These are phyloP conservation scores for Phytophthora pseudosyringae DNA, from an alignment of 352 stramenopile species.

Conservation along the genomic window DNA sequence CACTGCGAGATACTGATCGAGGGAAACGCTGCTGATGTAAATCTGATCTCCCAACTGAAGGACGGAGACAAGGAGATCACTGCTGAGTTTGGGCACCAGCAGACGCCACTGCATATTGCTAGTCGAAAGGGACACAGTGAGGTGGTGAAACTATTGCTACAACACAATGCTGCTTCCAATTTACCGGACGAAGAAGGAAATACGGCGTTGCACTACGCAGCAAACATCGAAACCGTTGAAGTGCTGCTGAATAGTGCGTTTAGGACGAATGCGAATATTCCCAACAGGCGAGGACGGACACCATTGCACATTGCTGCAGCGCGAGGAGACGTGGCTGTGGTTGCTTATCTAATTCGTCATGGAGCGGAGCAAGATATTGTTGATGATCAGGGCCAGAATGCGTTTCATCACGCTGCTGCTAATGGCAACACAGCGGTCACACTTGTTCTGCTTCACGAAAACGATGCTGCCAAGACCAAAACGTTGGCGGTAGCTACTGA, in stretches of 20 bases:
- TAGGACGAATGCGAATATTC: conserved; percentile 83
- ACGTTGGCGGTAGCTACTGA: conserved; percentile 10
- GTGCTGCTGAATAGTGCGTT: conserved; percentile 64
- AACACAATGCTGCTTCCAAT: conserved; percentile 74
- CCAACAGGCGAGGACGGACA: conserved; percentile 74
- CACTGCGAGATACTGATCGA: conserved; percentile 83
- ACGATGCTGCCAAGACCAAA: conserved; percentile 39
- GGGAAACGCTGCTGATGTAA: conserved; percentile 64
- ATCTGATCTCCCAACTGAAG: conserved; percentile 78
- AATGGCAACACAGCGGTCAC: conserved; percentile 81
- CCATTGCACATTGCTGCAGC: conserved; percentile 76
- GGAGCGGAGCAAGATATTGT: conserved; percentile 75
- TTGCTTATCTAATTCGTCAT: conserved; percentile 76
- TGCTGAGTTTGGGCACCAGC: conserved; percentile 64
- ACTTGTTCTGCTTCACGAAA: conserved; percentile 76
- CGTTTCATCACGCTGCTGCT: conserved; percentile 81
- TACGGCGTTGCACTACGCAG: conserved; percentile 74
- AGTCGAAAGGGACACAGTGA: conserved; percentile 70
- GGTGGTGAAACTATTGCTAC: conserved; percentile 70
- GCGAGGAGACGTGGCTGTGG: conserved; percentile 75
- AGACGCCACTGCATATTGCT: conserved; percentile 83
- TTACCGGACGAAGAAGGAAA: conserved; percentile 84
- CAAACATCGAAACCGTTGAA: conserved; percentile 71
- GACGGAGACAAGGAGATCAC: conserved; percentile 84
- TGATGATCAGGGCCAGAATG: conserved; percentile 85